Base-by-base conservation (phyloP, 805 yeast species). In the Candida tammaniensis region DNA sequence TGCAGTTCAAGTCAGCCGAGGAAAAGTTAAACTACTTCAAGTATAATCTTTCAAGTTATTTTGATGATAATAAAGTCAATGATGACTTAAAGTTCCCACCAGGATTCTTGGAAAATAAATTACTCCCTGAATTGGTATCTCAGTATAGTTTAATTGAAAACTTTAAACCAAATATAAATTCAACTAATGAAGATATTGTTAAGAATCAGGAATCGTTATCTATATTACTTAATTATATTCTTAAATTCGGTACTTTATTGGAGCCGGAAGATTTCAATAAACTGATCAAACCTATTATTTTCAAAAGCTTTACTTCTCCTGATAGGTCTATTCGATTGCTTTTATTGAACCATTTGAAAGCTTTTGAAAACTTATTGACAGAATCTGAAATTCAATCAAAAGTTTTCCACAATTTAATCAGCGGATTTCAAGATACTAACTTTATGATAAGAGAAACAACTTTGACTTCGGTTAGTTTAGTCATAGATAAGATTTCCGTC, bases 361-460 rank as follows among this genome's bases (percentile, higher is more conserved):
- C 63, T 11, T 77, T 74, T 40, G 64, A 78, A 17, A 64, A 62
- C 1, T 56, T 57, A 23, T 54, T 87, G 15, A 66, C 76, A 2
- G 76, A 76, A 24, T 58, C 72, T 27, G 86, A 82, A 19, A 74
- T 89, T 4, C 82, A 82, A 43, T 79, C 73, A 44, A 78, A 75
- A 44, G 70, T 93, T 1, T 86, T 85, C 55, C 75, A 76, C 7
- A 72, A 72, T 30, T 68, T 85, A 47, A 60, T 81, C n/a, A 78
- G 82, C 12, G 98, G 98, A 0, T 83, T 91, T 49, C 76, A 80
- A 21, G 98, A 91, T 54, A 77, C 93, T 1, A 89, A 86, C 52
- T 74, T 80, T 3, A 71, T 81, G n/a, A 77, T 91, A 25, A 68
- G 97, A 43, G 84, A 84, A 44, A 86, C 81, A 33, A 85, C 97